Percentiles rank a stretch among this genome's conserved stretches.
Evolutionary conservation across 352 stramenopile genomes (phyloP).

Genomic region (Pythium aquatile): DNA sequence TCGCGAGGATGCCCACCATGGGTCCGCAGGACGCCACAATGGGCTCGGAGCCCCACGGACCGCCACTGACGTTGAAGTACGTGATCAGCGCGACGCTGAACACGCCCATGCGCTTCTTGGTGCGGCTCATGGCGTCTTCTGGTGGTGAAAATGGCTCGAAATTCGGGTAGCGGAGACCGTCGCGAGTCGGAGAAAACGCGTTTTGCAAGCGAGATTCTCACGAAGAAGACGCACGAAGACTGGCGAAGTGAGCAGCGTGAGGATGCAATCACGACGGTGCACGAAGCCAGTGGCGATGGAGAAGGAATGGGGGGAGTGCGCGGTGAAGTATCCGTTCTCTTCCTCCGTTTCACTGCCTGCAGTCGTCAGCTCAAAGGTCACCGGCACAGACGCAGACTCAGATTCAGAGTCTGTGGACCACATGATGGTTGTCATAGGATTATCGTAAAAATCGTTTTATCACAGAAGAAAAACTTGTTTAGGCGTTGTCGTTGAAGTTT

Average conservation of each 20-base stretch:
- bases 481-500: not conserved
- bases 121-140: not conserved
- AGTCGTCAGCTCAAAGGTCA: conserved; percentile 23
- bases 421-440: not conserved
- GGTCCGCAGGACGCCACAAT: conserved; percentile 88
- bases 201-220: not conserved
- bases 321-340: conserved; percentile 2
- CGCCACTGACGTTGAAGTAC: conserved; percentile 91
- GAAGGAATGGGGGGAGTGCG: not conserved
- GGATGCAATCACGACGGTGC: not conserved
- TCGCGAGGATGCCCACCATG: conserved; percentile 56
- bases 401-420: conserved; percentile 8
- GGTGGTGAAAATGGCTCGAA: not conserved
- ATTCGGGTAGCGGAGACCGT: not conserved
- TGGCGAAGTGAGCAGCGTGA: not conserved
- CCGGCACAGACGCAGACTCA: conserved; percentile 10
- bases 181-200: not conserved
- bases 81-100: conserved; percentile 78
- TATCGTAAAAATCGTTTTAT: not conserved
- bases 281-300: not conserved
- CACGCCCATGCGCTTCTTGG: conserved; percentile 56
- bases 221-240: not conserved
- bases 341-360: conserved; percentile 12
- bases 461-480: not conserved
- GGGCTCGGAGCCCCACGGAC: conserved; percentile 94